Base-by-base conservation (phyloP, 2,329 filamentous ascomycete genomes). In the Scedosporium boydii region DNA sequence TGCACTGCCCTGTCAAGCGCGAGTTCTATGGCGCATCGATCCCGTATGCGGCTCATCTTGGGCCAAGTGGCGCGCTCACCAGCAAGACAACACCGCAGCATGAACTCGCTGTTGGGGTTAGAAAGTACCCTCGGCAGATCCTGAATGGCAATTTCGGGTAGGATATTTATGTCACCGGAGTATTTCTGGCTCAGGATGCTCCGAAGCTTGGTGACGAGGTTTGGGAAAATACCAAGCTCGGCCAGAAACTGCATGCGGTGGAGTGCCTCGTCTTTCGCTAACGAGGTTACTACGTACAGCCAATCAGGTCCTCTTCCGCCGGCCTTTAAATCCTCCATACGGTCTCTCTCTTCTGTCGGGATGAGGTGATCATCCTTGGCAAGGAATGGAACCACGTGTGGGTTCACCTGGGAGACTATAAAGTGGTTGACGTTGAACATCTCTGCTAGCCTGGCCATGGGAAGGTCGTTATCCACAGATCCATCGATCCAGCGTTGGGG, bases 371-470 rank as follows among this genome's bases (percentile, higher is more conserved):
- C 89, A 63, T 96, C 90, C 67, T 87, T 89, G 16, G 84, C 80
- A 16, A 97, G 77, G 69, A 98, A 96, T 0, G 91, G 91, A 0
- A 96, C 85, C 7, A 97, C 90, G 69, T 98, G 93, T 0, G 93
- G 93, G 69, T 98, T 98, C 59, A 97, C 92, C 72, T 98, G 93
- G 0, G 92, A 96, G 18, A 97, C 93, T 67, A 98, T 97, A 71
- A 97, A 97, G 72, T 97, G 93, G 70, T 97, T 97, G 71, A 97
- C 93, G 70, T 97, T 96, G 79, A 97, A 96, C 89, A 97, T 93
- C 70, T 96, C 92, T 0, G 92, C 87, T 16, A 98, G 80, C 1
- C 91, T 85, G 21, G 88, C 91, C 86, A 96, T 96, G 1, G 93
- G 93, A 2, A 98, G 79, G 72, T 98, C 93, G 64, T 95, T 95